phyloP scores from a whole-genome alignment of 73 alveolate species.

The Paramecium sexaurelia region DNA sequence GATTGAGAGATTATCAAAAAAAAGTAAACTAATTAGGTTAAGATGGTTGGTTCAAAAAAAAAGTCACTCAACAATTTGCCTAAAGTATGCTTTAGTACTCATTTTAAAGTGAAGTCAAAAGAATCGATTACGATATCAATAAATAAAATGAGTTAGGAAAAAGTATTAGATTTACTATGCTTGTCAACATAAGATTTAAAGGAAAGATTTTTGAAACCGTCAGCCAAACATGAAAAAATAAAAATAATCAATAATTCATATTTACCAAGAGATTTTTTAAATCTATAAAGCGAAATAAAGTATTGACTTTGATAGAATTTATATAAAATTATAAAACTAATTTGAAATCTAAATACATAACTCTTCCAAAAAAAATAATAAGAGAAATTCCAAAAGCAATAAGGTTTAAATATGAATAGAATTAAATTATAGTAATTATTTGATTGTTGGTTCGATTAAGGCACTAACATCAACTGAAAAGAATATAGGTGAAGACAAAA shows the following conservation, averaged over 20 bases:
- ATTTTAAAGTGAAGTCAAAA: background rate
- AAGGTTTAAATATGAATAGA: background rate
- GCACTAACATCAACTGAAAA: background rate
- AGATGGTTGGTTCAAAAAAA: background rate
- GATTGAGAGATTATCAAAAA: background rate
- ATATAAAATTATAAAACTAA: background rate
- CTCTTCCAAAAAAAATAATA: background rate
- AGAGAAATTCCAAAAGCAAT: background rate
- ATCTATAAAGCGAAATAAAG: background rate
- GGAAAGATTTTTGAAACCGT: conserved; percentile 8
- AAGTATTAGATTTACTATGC: background rate
- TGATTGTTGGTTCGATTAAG: background rate
- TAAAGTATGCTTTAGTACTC: background rate
- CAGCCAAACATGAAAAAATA: background rate
- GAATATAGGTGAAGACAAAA: background rate
- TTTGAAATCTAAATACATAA: background rate
- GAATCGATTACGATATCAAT: background rate
- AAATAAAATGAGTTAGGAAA: background rate
- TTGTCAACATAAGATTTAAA: conserved; percentile 3
- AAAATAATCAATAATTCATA: background rate
- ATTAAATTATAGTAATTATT: background rate
- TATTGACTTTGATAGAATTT: background rate
- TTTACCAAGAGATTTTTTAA: conserved; percentile 4
- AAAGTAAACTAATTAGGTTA: background rate
- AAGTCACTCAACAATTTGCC: background rate